Evolutionary conservation across 768 basidiomycete genomes (phyloP).

Genomic region (Termitomyces sp.): DNA sequence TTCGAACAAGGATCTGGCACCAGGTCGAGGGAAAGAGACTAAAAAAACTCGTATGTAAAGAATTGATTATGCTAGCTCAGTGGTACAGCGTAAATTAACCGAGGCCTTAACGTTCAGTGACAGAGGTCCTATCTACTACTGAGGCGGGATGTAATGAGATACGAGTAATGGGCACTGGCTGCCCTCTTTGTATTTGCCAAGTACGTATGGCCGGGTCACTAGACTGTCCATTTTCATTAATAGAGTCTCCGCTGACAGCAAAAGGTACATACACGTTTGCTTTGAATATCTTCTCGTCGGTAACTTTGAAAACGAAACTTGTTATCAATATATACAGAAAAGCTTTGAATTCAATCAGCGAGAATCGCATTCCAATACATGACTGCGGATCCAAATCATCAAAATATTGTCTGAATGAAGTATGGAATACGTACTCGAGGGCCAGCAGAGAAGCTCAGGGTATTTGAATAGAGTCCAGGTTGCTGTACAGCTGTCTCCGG

Average conservation of each 20-base stretch:
- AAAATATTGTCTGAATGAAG: neutral
- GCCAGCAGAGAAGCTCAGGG: constrained; percentile 74
- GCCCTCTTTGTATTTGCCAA: constrained; percentile 47
- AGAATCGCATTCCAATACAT: constrained; percentile 79
- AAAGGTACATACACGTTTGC: constrained; percentile 51
- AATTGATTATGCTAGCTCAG: neutral
- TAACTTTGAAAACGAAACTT: constrained; percentile 54
- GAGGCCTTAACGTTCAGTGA: neutral
- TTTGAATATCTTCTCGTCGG: constrained; percentile 47
- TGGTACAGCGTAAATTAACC: neutral
- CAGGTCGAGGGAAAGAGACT: too few species aligned
- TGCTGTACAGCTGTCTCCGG: constrained; percentile 61
- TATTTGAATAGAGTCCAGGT: constrained; percentile 69
- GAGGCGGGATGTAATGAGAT: constrained; percentile 22
- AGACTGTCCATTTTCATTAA: constrained; percentile 32
- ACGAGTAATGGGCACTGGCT: constrained; percentile 59
- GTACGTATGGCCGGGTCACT: constrained; percentile 58
- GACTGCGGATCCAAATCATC: constrained; percentile 39
- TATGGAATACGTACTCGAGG: constrained; percentile 54
- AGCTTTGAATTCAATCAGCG: constrained; percentile 78
- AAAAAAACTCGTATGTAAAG: neutral
- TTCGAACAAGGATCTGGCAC: neutral
- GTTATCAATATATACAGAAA: constrained; percentile 68
- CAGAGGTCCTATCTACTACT: neutral
- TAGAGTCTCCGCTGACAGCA: neutral